A percentile compares a stretch with the other conserved stretches of the same genome.
Evolutionary conservation across 176 grass and related monocot species (phyloP).

Genomic region (Otatea glauca): DNA sequence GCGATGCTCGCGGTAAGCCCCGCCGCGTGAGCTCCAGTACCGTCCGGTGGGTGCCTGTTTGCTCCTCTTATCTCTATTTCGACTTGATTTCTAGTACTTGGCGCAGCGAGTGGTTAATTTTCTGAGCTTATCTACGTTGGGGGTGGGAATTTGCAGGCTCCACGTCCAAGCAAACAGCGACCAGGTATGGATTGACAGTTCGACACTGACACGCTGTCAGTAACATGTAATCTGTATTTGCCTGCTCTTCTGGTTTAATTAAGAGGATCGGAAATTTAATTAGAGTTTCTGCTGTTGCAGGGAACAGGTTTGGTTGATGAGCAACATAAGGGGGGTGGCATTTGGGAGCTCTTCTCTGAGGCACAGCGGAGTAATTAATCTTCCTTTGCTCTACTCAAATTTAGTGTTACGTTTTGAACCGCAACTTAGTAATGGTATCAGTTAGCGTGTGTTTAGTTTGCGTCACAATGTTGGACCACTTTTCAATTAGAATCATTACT

Average conservation of each 20-base stretch:
- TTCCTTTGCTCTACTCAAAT: background rate
- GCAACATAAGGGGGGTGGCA: background rate
- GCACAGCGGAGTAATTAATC: constrained; percentile 34
- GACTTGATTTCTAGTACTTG: background rate
- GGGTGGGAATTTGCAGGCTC: constrained; percentile 5
- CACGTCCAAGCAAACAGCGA: background rate
- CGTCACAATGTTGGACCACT: background rate
- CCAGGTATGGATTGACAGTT: constrained; percentile 3
- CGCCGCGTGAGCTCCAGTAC: background rate
- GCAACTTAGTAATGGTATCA: too few relatives aligned
- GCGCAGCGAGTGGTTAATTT: background rate
- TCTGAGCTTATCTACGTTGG: background rate
- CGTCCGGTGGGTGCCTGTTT: background rate
- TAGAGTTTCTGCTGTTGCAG: constrained; percentile 2
- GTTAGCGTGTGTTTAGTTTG: constrained; percentile 17
- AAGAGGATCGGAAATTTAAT: background rate
- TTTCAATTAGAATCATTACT: background rate
- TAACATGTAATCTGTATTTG: background rate
- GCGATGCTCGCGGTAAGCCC: background rate
- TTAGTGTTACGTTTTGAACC: background rate
- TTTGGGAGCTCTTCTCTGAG: constrained; percentile 43
- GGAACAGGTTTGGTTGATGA: background rate
- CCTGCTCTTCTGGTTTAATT: background rate
- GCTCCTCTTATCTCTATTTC: background rate
- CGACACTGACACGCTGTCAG: too few relatives aligned